phyloP scores from a whole-genome alignment of 2,329 filamentous ascomycete species.

The Teratosphaeria pseudoeucalypti region DNA sequence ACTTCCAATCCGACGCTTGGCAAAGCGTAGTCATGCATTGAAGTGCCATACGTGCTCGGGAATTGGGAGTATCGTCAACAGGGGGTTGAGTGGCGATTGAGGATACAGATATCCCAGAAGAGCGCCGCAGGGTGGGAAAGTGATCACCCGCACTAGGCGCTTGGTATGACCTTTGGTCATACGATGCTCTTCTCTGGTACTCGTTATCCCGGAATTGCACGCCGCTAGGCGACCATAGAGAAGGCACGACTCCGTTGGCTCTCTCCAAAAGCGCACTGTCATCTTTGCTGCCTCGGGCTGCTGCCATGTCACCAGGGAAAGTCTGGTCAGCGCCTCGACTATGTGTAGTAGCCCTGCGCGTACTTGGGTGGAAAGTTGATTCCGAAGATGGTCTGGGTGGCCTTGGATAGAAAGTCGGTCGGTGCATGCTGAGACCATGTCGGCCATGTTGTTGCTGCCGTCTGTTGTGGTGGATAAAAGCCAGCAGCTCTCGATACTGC shows the following conservation, averaged over 20 bases:
- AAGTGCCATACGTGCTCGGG: constrained; percentile 56
- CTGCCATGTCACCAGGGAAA: not conserved
- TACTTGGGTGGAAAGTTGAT: not conserved
- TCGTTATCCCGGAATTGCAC: constrained; percentile 13
- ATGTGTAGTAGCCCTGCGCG: not conserved
- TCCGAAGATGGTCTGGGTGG: not conserved
- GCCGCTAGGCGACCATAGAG: constrained; percentile 11
- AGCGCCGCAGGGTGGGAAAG: constrained; percentile 16
- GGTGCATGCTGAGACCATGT: constrained; percentile 31
- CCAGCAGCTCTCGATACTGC: constrained; percentile 40
- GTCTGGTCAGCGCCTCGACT: not conserved
- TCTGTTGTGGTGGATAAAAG: constrained; percentile 36
- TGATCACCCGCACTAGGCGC: constrained; percentile 7
- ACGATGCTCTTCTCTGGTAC: constrained; percentile 12
- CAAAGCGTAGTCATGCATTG: constrained; percentile 65
- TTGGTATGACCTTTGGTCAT: constrained; percentile 8
- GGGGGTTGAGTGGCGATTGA: constrained; percentile 23
- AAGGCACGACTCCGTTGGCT: not conserved
- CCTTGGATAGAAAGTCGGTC: constrained; percentile 42
- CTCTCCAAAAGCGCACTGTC: not conserved
- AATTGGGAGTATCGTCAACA: constrained; percentile 28
- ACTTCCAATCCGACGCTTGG: constrained; percentile 71
- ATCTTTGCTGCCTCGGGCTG: not conserved
- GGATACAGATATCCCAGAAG: constrained; percentile 24
- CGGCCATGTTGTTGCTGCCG: constrained; percentile 28